Conservation (phyloP, 768 basidiomycete genomes). For the Lactarius indigo region DNA sequence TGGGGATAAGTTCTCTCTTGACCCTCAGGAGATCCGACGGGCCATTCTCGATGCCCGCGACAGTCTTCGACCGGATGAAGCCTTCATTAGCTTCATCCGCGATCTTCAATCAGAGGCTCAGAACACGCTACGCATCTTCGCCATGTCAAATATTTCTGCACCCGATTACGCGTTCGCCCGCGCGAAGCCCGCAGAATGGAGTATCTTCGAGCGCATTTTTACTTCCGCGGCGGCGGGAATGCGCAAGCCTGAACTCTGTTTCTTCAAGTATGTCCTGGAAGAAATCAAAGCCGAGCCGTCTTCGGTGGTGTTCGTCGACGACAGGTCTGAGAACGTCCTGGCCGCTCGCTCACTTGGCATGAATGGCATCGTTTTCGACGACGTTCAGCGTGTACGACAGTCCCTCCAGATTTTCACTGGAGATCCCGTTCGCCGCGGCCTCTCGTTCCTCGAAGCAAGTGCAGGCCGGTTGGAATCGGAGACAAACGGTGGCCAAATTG, state of each 20-base stretch:
- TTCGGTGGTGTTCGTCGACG: constrained; percentile 54
- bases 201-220: constrained; percentile 47
- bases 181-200: constrained; percentile 47
- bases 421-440: constrained; percentile 44
- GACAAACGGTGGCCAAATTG: constrained; percentile 39
- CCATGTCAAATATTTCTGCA: constrained; percentile 57
- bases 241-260: constrained; percentile 54
- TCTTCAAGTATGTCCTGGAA: constrained; percentile 48
- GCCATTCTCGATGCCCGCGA: constrained; percentile 49
- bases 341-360: constrained; percentile 56
- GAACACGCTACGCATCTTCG: constrained; percentile 41
- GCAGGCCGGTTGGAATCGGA: constrained; percentile 43
- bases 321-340: constrained; percentile 56
- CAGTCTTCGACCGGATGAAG: constrained; percentile 43
- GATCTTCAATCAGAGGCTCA: constrained; percentile 41
- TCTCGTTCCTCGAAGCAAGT: constrained; percentile 39
- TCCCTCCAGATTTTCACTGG: constrained; percentile 46
- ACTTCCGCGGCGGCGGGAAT: constrained; percentile 50
- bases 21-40: constrained; percentile 38
- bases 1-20: constrained; percentile 38
- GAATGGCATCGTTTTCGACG: constrained; percentile 50
- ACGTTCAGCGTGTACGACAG: constrained; percentile 39
- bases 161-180: constrained; percentile 48
- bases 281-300: constrained; percentile 44
- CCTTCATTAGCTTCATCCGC: constrained; percentile 45